These are phyloP conservation scores for Friedmanniomyces endolithicus DNA, from an alignment of 495 filamentous ascomycete species.

Conservation along the genomic window DNA sequence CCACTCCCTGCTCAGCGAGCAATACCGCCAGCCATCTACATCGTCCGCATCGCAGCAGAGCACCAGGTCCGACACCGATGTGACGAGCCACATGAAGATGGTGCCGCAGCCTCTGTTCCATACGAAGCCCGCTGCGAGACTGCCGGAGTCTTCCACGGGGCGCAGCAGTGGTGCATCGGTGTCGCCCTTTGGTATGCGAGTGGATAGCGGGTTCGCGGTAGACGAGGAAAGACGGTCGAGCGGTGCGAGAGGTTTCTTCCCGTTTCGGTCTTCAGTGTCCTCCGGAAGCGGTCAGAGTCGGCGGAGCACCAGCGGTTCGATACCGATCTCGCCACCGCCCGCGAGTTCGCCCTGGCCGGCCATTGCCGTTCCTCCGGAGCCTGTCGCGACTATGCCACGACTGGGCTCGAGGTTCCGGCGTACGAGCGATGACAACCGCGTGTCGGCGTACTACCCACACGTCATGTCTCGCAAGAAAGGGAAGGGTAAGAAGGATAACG, in stretches of 20 bases:
- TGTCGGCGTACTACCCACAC: conserved; percentile 13
- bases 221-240: neutral
- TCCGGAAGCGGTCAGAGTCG: neutral
- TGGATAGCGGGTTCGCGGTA: neutral
- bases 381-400: neutral
- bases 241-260: neutral
- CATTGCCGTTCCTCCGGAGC: neutral
- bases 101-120: conserved; percentile 19
- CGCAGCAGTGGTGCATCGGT: neutral
- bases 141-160: neutral
- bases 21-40: conserved; percentile 3
- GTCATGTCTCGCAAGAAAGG: conserved; percentile 10
- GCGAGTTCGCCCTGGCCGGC: neutral
- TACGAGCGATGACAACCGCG: conserved; percentile 6
- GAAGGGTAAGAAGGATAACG: conserved; percentile 4
- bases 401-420: neutral
- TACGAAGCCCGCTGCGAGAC: neutral
- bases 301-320: conserved; percentile 14
- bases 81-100: conserved; percentile 15
- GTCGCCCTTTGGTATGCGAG: neutral
- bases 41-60: neutral
- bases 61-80: conserved; percentile 1
- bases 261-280: neutral
- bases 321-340: conserved; percentile 18
- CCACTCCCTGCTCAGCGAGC: conserved; percentile 12